Percentiles rank a stretch among this genome's conserved stretches.
Conservation (phyloP, 192 early-diverging fungal genomes). For the Mortierella alpina region DNA sequence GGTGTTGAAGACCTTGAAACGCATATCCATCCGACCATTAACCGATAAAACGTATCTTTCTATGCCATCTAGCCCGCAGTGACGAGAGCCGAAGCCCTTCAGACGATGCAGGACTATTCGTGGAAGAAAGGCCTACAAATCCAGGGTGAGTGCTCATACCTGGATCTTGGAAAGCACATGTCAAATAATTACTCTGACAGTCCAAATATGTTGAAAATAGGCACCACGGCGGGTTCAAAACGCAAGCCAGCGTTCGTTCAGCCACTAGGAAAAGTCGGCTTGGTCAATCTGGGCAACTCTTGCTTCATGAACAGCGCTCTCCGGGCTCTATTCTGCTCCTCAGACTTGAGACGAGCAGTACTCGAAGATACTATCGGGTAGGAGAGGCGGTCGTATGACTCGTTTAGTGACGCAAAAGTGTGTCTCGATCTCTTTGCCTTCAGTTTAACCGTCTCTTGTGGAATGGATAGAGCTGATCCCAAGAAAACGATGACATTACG, state of each 20-base stretch:
- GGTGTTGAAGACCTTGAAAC: too few relatives aligned
- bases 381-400: not conserved
- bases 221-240: constrained; percentile 17
- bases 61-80: constrained; percentile 30
- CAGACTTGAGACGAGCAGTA: constrained; percentile 24
- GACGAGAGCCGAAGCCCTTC: constrained; percentile 21
- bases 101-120: constrained; percentile 26
- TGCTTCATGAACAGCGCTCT: constrained; percentile 90
- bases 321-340: constrained; percentile 61
- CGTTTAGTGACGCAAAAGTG: too few relatives aligned
- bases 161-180: not conserved
- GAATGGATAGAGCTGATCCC: constrained; percentile 8
- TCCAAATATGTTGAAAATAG: constrained; percentile 3
- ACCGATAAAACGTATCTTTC: too few relatives aligned
- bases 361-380: constrained; percentile 24
- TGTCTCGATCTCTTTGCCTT: too few relatives aligned
- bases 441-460: too few relatives aligned
- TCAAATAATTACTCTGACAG: not conserved
- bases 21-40: too few relatives aligned
- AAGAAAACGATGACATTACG: constrained; percentile 21
- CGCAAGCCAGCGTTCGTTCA: constrained; percentile 21
- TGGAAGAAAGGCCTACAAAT: constrained; percentile 45
- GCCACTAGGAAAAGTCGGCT: constrained; percentile 59
- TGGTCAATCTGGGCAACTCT: constrained; percentile 87
- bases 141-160: constrained; percentile 16